Base-by-base conservation (phyloP, 2,329 filamentous ascomycete species). In the Hypoxylon sp. region DNA sequence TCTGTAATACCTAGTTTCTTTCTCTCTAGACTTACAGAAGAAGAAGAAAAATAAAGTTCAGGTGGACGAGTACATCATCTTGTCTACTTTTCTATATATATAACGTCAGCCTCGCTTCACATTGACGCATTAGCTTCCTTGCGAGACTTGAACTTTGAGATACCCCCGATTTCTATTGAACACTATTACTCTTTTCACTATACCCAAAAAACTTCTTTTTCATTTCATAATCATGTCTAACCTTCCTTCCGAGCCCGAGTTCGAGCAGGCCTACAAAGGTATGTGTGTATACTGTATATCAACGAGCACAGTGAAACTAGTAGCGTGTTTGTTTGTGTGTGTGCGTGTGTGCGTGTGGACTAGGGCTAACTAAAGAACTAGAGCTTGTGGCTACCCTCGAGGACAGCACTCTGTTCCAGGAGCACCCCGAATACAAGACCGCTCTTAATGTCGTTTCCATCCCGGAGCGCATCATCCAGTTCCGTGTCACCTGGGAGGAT, bases 211-310 rank as follows among this genome's bases (percentile, higher is more conserved):
- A n/a, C n/a, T n/a, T n/a, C n/a, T n/a, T n/a, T n/a, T 36, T 13
- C 8, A 26, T 12, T 27, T 27, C 20, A 30, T 27, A 32, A 54
- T 15, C 12, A 94, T 95, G 90, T 89, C 91, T 63, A 88, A 94
- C 80, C 82, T 94, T 69, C 85, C 90, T 42, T 78, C 79, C 60
- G 93, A 97, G 84, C 93, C 94, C 70, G 93, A 99, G 81, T 97
- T 97, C 80, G 87, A 97, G 86, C 93, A 97, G 84, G 93, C 93
- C 70, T 96, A 96, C 85, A 90, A 91, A 75, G 91, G 91, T 95
- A 78, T 69, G 81, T 12, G 25, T 34, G 29, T 11, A 6, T 36
- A 19, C 20, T 34, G 12, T 20, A n/a, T 11, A 19, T 8, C 13
- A 16, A 11, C 37, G 9, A 13, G 9, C 4, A 25, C n/a, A 29